Evolutionary conservation across 2,329 filamentous ascomycete species (phyloP).

Genomic region (Hypoxylon sp.): DNA sequence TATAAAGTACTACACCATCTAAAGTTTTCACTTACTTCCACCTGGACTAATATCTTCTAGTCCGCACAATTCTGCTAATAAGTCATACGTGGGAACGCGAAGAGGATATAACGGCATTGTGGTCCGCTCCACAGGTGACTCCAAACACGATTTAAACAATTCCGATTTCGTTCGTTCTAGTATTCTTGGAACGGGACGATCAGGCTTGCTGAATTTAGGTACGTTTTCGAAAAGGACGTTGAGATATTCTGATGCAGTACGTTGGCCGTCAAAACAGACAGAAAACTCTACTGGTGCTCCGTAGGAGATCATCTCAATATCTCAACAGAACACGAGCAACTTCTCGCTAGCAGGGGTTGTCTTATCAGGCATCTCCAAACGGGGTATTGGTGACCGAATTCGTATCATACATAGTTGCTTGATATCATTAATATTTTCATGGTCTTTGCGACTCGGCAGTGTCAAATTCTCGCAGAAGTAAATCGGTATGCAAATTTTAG

Average conservation of each 20-base stretch:
- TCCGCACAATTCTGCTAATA: not conserved
- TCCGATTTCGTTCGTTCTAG: not conserved
- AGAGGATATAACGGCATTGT: not conserved
- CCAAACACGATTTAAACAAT: not conserved
- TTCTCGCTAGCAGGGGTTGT: not conserved
- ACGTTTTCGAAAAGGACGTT: not conserved
- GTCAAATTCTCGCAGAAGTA: not conserved
- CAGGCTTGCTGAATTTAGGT: not conserved
- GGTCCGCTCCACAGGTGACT: not conserved
- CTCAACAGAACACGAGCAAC: not conserved
- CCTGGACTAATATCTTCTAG: not conserved
- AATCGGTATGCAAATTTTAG: not conserved
- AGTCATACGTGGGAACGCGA: not conserved
- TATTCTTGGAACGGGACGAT: not conserved
- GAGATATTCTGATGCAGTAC: not conserved
- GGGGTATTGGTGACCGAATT: not conserved
- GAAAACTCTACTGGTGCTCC: slow-evolving; percentile 9
- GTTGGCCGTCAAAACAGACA: slow-evolving; percentile 4
- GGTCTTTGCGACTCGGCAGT: slow-evolving; percentile 2
- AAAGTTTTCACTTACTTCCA: not conserved
- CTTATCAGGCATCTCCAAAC: not conserved
- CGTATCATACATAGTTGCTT: slow-evolving; percentile 1
- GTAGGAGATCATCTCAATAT: slow-evolving; percentile 5
- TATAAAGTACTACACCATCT: too few relatives aligned
- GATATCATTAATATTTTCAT: not conserved